Evolutionary conservation across 768 basidiomycete genomes (phyloP), one percentile per base, ranked within the genome.

Genomic region (Punctularia strigosozonata): DNA sequence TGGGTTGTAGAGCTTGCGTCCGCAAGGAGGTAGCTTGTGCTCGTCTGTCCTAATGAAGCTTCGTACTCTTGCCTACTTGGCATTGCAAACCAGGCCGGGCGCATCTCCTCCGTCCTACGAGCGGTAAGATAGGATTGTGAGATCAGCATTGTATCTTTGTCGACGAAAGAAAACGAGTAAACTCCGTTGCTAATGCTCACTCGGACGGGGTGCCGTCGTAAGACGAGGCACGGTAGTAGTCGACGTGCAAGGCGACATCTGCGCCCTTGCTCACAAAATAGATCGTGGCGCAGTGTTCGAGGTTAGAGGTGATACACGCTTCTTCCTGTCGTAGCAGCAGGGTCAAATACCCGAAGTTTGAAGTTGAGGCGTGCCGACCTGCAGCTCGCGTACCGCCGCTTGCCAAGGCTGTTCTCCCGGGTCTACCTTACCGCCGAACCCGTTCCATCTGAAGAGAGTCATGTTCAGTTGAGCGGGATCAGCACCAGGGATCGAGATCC

Each of bases 381-480:
- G 50, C 22, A 81, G 65, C 52, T 80, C 89, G n/a, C 89, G 76
- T n/a, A 57, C 49, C 3, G 89, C 89, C 7, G 86, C 88, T 50
- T 82, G 59, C 0, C 61, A 47, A 14, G 75, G 59, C 0, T 78
- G 76, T 56, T 94, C 89, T 4, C 71, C 73, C 3, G 66, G 57
- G 41, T 91, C 86, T 6, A 86, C 76, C 57, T 94, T 94, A 7
- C 89, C 89, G 14, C 86, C 87, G 47, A 90, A 92, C 3, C 89
- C 89, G 45, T 91, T 91, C 50, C 73, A 89, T 50, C 88, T 89
- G 48, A 34, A n/a, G 19, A 13, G 17, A 46, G 31, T n/a, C n/a
- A n/a, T n/a, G n/a, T n/a, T n/a, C n/a, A n/a, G 25, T 23, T 32
- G 23, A 24, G 23, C 36, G 31, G 31, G 1, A n/a, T 22, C 28